These are phyloP conservation scores for Ceratocystis alfenasii DNA, from an alignment of 2,329 filamentous ascomycete species.

Conservation along the genomic window DNA sequence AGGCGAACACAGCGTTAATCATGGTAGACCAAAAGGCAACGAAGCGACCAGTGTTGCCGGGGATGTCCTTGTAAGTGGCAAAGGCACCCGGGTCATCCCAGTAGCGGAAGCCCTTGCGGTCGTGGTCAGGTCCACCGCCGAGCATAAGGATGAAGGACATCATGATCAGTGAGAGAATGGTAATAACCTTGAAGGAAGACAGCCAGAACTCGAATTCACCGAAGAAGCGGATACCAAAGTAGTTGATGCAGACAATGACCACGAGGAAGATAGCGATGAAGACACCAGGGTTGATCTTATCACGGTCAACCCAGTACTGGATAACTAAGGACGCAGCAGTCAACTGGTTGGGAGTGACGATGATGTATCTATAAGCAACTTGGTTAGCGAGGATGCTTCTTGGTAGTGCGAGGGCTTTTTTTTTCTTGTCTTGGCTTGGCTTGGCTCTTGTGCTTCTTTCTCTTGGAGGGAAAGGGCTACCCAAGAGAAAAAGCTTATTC, in stretches of 20 bases:
- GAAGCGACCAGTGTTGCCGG: slow-evolving; percentile 41
- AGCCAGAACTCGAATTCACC: slow-evolving; percentile 54
- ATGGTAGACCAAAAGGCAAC: slow-evolving; percentile 57
- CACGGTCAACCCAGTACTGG: slow-evolving; percentile 58
- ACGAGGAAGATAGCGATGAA: slow-evolving; percentile 64
- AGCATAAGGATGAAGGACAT: slow-evolving; percentile 51
- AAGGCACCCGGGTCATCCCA: slow-evolving; percentile 52
- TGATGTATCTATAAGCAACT: slow-evolving; percentile 62
- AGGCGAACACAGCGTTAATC: slow-evolving; percentile 68
- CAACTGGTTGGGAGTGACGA: slow-evolving; percentile 73
- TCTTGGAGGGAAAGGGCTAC: neutral
- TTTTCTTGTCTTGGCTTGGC: neutral
- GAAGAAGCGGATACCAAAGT: slow-evolving; percentile 57
- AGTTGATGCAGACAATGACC: slow-evolving; percentile 53
- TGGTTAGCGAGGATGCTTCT: neutral
- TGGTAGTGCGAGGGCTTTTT: no score
- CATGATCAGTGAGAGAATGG: slow-evolving; percentile 54
- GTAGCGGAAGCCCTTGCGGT: slow-evolving; percentile 53
- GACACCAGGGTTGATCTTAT: slow-evolving; percentile 61
- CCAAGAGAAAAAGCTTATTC: slow-evolving; percentile 5
- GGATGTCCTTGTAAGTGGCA: slow-evolving; percentile 33
- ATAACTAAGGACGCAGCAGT: slow-evolving; percentile 71
- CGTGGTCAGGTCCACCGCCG: slow-evolving; percentile 52
- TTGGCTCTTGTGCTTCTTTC: neutral
- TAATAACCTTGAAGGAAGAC: slow-evolving; percentile 55